Conservation (phyloP, 2,329 filamentous ascomycete genomes). For the Clarireedia monteithiana region DNA sequence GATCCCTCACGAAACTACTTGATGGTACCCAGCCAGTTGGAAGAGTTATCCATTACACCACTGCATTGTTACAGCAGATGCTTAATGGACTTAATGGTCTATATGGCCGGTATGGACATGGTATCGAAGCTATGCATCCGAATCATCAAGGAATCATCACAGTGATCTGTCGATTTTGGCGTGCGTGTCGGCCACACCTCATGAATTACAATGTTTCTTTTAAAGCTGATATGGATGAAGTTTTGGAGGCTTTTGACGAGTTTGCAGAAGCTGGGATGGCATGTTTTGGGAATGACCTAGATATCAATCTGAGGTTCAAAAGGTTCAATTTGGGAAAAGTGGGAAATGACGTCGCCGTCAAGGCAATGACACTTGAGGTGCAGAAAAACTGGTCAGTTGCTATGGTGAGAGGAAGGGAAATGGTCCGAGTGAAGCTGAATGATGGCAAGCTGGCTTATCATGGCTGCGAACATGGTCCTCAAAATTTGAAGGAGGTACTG, state of each 20-base stretch:
- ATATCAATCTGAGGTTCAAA: not conserved
- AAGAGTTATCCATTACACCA: conserved; percentile 11
- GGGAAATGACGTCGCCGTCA: not conserved
- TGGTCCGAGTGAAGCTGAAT: not conserved
- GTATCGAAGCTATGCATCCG: conserved; percentile 9
- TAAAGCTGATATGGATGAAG: not conserved
- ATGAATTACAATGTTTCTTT: not conserved
- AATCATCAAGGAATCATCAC: conserved; percentile 16
- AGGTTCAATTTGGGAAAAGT: conserved; percentile 2
- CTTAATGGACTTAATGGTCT: conserved; percentile 14
- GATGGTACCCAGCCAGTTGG: conserved; percentile 8
- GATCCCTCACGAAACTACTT: conserved; percentile 2
- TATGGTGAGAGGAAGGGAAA: not conserved
- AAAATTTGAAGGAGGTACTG: not conserved
- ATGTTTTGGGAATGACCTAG: not conserved
- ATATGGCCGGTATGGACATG: not conserved
- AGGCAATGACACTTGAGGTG: conserved; percentile 3
- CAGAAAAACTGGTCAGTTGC: conserved; percentile 3
- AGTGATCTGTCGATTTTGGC: conserved; percentile 20
- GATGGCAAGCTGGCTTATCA: not conserved
- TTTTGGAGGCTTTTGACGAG: not conserved
- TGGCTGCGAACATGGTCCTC: not conserved
- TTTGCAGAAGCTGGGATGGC: not conserved
- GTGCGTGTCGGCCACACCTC: conserved; percentile 13
- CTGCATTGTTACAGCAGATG: conserved; percentile 19